Percentiles rank a stretch among this genome's conserved stretches.
Evolutionary conservation across 73 alveolate genomes (phyloP).

Genomic region (Paramecium primaurelia): DNA sequence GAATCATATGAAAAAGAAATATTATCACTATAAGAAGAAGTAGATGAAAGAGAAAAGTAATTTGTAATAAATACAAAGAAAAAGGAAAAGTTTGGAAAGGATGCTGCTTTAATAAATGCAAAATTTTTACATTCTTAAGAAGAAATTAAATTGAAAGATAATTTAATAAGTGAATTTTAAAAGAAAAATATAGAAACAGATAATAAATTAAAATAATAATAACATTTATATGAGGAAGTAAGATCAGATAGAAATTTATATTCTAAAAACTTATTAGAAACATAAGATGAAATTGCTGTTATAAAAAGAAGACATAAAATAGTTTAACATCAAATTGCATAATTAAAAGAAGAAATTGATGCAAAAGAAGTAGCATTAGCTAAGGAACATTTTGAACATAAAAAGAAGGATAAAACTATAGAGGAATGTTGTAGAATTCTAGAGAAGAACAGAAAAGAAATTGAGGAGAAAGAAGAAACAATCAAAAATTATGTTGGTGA

Average conservation of each 20-base stretch:
- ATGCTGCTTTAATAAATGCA: constrained; percentile 89
- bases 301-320: constrained; percentile 85
- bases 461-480: constrained; percentile 67
- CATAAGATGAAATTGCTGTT: constrained; percentile 91
- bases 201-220: constrained; percentile 92
- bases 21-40: constrained; percentile 63
- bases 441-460: constrained; percentile 75
- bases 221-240: constrained; percentile 98
- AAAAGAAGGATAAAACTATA: constrained; percentile 75
- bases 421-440: constrained; percentile 70
- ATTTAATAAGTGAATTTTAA: constrained; percentile 89
- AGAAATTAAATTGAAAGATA: constrained; percentile 87
- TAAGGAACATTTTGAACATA: constrained; percentile 77
- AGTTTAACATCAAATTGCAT: constrained; percentile 79
- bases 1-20: constrained; percentile 64
- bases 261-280: constrained; percentile 96
- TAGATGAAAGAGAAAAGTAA: constrained; percentile 65
- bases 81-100: constrained; percentile 87
- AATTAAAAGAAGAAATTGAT: constrained; percentile 90
- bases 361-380: constrained; percentile 83
- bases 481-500: constrained; percentile 64
- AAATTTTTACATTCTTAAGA: constrained; percentile 81
- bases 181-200: constrained; percentile 92
- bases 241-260: constrained; percentile 97
- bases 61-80: constrained; percentile 70